Evolutionary conservation across 2,329 filamentous ascomycete species (phyloP), one percentile per base, ranked within the genome.

Genomic region (Diaporthe velutina): DNA sequence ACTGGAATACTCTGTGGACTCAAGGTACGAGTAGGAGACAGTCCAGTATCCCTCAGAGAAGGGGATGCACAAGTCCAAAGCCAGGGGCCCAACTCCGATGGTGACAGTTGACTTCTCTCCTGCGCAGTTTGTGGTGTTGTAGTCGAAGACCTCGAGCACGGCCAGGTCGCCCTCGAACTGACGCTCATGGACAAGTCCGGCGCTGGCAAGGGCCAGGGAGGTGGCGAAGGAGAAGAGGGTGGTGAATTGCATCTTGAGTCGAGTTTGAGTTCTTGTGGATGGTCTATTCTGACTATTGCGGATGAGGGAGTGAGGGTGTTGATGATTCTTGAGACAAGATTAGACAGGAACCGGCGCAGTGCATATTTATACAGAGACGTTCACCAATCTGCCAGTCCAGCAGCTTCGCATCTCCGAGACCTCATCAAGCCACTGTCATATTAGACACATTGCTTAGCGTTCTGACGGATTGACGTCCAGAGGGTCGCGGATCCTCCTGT

Each of bases 201-300:
- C 70, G 33, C n/a, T 71, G 33, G 33, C 70, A 3, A 71, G 42
- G 15, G 70, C 55, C 19, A 71, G 33, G n/a, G 30, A 61, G 13
- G 42, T 61, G 12, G 55, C 55, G n/a, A 71, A 19, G 45, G 70
- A 42, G 55, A 61, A 61, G 45, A 61, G 22, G 13, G 10, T 61
- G n/a, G 55, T 61, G 22, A 61, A 25, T 10, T 71, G 70, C 55
- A 71, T 61, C 12, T 61, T 33, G 33, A 38, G 30, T 17, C 22
- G 30, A 66, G 28, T n/a, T 10, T 48, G 4, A 52, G 22, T n/a
- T n/a, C 17, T 7, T 6, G 2, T 3, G 25, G 30, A n/a, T 30
- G 40, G 15, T 13, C 17, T 60, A n/a, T 9, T 15, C n/a, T 17
- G 8, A 22, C 12, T 48, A 22, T 52, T 38, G 8, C 28, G 30